Evolutionary conservation across 805 yeast species (phyloP), one percentile per base, ranked within the genome.

Genomic region (Candida hispaniensis): DNA sequence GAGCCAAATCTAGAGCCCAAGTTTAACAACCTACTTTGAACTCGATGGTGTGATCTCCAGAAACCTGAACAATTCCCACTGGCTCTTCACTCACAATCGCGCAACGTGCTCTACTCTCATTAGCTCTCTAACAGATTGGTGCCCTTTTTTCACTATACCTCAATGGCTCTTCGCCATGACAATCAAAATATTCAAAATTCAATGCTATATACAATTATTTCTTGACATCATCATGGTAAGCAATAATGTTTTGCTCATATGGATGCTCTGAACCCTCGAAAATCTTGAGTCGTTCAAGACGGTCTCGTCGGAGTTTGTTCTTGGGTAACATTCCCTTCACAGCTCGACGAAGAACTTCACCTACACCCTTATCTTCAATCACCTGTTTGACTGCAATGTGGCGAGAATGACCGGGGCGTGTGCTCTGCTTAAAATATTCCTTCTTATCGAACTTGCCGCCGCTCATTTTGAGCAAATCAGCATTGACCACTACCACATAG

Each of bases 261-360:
- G 95, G 96, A 54, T 81, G 80, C 39, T 79, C 79, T 40, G 82
- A 73, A 17, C 88, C 95, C 48, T 93, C 97, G 55, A 70, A 80
- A 0, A 82, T 73, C 59, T 82, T 85, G 42, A 91, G 66, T 53
- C 99, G 72, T 16, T 73, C 88, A 50, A 91, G 58, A 55, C 98
- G 74, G 9, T 64, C 60, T 49, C 76, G 70, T 56, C 97, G 73
- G 44, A 78, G 69, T 49, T 75, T 75, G 57, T 91, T 88, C 61
- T 82, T 86, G 26, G 98, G 98, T 39, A 91, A 66, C 99, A 91
- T 91, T 39, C 93, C 93, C 44, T 82, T 76, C 5, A 91, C 98
- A 2, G 99, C 97, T 48, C 79, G 73, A 48, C 60, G 71, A 48
- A 91, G 62, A 8, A 86, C 61, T 57, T 91, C 97, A n/a, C 82